These are phyloP conservation scores for Coemansia sp. DNA, from an alignment of 192 early-diverging fungal genomes.

Conservation along the genomic window DNA sequence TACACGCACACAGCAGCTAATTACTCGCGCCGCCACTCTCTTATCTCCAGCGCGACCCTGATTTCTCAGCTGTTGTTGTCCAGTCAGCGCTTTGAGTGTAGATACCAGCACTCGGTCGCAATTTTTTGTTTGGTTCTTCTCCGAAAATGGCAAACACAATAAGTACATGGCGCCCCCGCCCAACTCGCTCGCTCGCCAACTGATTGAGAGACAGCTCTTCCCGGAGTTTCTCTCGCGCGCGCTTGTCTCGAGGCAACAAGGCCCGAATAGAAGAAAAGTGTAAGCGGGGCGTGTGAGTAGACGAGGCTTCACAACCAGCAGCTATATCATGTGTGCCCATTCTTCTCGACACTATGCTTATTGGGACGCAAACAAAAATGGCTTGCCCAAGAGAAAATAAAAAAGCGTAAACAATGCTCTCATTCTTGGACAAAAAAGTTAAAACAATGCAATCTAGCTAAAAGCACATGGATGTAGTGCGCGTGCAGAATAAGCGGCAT, in stretches of 20 bases:
- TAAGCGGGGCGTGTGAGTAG: slow-evolving; percentile 4
- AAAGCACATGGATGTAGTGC: neutral
- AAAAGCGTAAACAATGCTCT: neutral
- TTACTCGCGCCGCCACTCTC: neutral
- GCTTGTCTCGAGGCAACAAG: neutral
- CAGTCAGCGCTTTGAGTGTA: neutral
- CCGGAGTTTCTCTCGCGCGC: neutral
- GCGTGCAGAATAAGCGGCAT: neutral
- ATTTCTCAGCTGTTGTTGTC: neutral
- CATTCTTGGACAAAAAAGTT: neutral
- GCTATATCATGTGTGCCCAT: neutral
- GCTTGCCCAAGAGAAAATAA: neutral
- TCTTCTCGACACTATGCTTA: neutral
- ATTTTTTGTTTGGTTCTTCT: neutral
- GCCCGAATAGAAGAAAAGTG: neutral
- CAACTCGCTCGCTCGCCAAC: neutral
- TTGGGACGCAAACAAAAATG: neutral
- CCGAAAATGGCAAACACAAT: neutral
- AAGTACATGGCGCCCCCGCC: neutral
- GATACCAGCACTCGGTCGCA: neutral
- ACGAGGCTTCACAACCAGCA: neutral
- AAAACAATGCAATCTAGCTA: neutral
- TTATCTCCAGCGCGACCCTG: neutral
- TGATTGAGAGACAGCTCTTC: neutral
- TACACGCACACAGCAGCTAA: neutral